A percentile compares a stretch with the other conserved stretches of the same genome.
These are phyloP conservation scores for Teratosphaeria gauchensis DNA, from an alignment of 2,329 filamentous ascomycete species.

Conservation along the genomic window DNA sequence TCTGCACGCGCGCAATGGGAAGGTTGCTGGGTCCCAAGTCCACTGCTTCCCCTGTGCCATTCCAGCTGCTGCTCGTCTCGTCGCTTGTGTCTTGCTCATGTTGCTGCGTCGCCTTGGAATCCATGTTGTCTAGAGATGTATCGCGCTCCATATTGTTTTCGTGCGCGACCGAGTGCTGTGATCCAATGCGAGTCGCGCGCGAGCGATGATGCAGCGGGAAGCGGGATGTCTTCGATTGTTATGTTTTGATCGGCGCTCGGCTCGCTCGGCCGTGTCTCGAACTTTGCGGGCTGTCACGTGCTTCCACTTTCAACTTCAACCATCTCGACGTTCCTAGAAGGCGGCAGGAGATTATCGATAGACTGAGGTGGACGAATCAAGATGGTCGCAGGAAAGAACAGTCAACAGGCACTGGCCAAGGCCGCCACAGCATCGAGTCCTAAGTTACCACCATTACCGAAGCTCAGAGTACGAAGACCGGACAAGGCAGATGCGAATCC, in stretches of 20 bases:
- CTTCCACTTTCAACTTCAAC: neutral
- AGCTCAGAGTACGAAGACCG: constrained; percentile 55
- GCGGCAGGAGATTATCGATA: neutral
- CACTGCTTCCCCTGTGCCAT: constrained; percentile 28
- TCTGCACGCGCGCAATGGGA: constrained; percentile 32
- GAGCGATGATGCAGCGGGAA: neutral
- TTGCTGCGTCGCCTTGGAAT: neutral
- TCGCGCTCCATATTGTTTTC: neutral
- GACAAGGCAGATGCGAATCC: constrained; percentile 54
- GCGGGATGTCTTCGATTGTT: neutral
- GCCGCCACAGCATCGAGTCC: constrained; percentile 24
- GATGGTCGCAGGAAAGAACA: constrained; percentile 28
- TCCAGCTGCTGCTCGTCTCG: constrained; percentile 14
- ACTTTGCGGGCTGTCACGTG: neutral
- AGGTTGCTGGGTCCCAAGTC: constrained; percentile 33
- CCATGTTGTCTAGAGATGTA: neutral
- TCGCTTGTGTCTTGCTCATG: neutral
- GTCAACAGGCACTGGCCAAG: constrained; percentile 18
- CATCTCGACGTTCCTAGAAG: neutral
- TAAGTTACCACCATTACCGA: constrained; percentile 49
- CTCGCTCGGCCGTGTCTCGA: neutral
- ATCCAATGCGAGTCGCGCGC: neutral
- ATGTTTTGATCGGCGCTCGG: neutral
- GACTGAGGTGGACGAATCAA: neutral
- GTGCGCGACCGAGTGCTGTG: neutral